Base-by-base conservation (phyloP, 176 grass and related monocot genomes). In the Otatea glauca region DNA sequence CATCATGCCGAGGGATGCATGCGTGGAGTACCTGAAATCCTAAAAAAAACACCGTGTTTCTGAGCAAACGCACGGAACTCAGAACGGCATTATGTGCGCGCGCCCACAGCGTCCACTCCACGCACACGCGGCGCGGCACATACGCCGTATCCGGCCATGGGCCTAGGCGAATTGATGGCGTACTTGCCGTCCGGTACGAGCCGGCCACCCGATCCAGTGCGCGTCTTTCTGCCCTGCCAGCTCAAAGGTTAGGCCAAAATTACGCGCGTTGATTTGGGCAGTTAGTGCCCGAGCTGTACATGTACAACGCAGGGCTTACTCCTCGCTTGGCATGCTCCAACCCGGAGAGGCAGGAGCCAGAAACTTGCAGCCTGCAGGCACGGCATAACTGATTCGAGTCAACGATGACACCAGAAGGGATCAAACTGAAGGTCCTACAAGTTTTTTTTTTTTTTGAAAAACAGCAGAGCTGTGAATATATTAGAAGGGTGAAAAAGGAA, bases 101-200 rank as follows among this genome's bases (percentile, higher is more conserved):
- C 69, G 56, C 39, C 60, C 9, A 70, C 38, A 20, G 17, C 39
- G 39, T 24, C 25, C 62, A 5, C 58, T 61, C 58, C 58, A 25
- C 9, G 9, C 58, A 12, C 49, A n/a, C 42, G 61, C 61, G 60
- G 25, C 61, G 7, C 47, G 48, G 38, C 12, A 42, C 9, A 73
- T 48, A 70, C 53, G 66, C 42, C 76, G 53, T 49, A 37, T 85
- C 73, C 47, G 63, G 37, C 23, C 50, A 45, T 15, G 67, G 55
- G 34, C 44, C 68, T 60, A 43, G 9, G 43, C 38, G 44, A 47
- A 72, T 55, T 68, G 86, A 83, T 24, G 75, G 81, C 65, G 54
- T 51, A 83, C 86, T 83, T 18, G 86, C 80, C 55, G 80, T 38
- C 72, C 1, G 86, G 85, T 82, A 48, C 18, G 59, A 56, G 43